Evolutionary conservation across 257 asterid species (phyloP).

Genomic region (Avicennia marina): DNA sequence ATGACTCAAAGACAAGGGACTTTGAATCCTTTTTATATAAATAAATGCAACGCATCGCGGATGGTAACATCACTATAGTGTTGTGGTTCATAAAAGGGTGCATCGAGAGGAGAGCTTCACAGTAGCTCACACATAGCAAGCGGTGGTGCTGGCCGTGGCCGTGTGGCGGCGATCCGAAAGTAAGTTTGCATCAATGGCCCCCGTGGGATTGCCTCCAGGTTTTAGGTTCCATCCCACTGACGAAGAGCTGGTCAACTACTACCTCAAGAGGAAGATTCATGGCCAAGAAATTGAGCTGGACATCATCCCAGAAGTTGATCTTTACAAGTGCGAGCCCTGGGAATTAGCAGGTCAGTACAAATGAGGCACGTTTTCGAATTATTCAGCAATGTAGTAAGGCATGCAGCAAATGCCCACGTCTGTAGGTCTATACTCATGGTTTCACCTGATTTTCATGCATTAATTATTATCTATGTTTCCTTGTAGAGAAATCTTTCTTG

Average conservation of each 20-base stretch:
- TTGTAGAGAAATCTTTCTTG: conserved; percentile 65
- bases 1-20: conserved; percentile 78
- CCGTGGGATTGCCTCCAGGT: conserved; percentile 75
- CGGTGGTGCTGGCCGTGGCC: too few relatives aligned
- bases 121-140: too few relatives aligned
- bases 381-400: too few relatives aligned
- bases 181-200: conserved; percentile 47
- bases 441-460: too few relatives aligned
- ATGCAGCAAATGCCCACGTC: too few relatives aligned
- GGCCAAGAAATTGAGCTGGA: conserved; percentile 63
- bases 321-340: conserved; percentile 81
- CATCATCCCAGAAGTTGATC: conserved; percentile 72
- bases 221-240: conserved; percentile 77
- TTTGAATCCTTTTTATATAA: conserved; percentile 62
- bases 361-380: too few relatives aligned
- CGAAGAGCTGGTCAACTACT: conserved; percentile 69
- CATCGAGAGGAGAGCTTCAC: too few relatives aligned
- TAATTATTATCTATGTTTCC: too few relatives aligned
- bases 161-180: too few relatives aligned
- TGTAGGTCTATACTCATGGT: too few relatives aligned
- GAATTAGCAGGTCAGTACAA: conserved; percentile 53
- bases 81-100: background rate
- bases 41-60: conserved; percentile 24
- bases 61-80: conserved; percentile 1
- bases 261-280: conserved; percentile 58